Base-by-base conservation (phyloP, 495 filamentous ascomycete genomes). In the Xylaria venustula region DNA sequence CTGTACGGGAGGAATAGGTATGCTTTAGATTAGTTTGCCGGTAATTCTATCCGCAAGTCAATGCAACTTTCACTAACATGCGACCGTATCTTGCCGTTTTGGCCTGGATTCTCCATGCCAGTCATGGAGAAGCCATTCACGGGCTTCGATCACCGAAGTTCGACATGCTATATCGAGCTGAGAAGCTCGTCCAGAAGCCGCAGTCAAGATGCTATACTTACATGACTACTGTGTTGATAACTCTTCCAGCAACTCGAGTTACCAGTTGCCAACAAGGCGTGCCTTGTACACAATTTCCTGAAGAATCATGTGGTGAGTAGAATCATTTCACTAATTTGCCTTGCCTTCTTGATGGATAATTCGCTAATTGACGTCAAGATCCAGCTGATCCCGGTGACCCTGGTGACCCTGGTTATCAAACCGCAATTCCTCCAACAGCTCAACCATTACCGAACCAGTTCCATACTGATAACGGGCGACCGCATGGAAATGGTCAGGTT, bases 181-280 rank as follows among this genome's bases (percentile, higher is more conserved):
- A 41, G 22, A 20, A 36, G 14, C 12, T 48, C 22, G 36, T 22
- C 17, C 25, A 22, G 34, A 17, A 32, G 19, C 42, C 47, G 3
- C 45, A 44, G 23, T 60, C 57, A 7, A 48, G 41, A 52, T 60
- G 57, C 34, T 45, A 52, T 25, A 60, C 57, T 7, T 60, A 60
- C 45, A 52, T 60, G 26, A 60, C 57, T 41, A 60, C 57, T 44
- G 45, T 60, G 5, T 51, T 60, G 36, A 26, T 52, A 42, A 60
- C 57, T 22, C 37, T 60, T 15, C 47, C 57, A n/a, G 14, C 36
- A 23, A 14, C 42, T 25, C 15, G 14, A 1, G 11, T 47, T 7
- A 52, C 48, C 14, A 19, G 12, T 25, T 32, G 14, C 36, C n/a
- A 51, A 19, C 34, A 44, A 26, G 36, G 25, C 19, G 23, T 9